Evolutionary conservation across 2,329 filamentous ascomycete species (phyloP).

Genomic region (Geosmithia morbida): DNA sequence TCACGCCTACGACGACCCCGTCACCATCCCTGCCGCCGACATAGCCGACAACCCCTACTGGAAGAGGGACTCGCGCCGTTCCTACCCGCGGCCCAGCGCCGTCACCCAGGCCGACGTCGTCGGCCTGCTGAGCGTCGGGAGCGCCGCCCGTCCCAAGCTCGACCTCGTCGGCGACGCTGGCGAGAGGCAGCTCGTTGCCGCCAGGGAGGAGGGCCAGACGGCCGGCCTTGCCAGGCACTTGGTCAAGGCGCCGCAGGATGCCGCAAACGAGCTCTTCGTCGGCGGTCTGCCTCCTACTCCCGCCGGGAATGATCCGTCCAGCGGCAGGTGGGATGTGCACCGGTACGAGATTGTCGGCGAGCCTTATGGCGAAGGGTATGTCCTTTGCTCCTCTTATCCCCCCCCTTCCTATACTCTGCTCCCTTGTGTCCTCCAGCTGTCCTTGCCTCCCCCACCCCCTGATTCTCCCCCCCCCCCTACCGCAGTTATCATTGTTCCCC

Average conservation of each 20-base stretch:
- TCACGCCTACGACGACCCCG: slow-evolving; percentile 22
- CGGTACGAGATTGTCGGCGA: slow-evolving; percentile 52
- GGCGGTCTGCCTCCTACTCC: slow-evolving; percentile 80
- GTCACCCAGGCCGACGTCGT: slow-evolving; percentile 78
- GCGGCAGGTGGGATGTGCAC: slow-evolving; percentile 48
- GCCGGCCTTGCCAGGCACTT: slow-evolving; percentile 57
- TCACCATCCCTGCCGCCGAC: slow-evolving; percentile 42
- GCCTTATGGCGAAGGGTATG: slow-evolving; percentile 57
- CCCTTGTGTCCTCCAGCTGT: no score
- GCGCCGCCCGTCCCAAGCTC: slow-evolving; percentile 64
- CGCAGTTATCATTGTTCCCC: no score
- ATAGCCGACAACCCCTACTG: slow-evolving; percentile 41
- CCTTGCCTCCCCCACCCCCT: no score
- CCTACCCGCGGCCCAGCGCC: slow-evolving; percentile 67
- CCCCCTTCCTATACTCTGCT: no score
- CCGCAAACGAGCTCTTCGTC: slow-evolving; percentile 51
- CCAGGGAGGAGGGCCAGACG: slow-evolving; percentile 58
- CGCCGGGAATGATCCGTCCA: slow-evolving; percentile 45
- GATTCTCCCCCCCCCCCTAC: no score
- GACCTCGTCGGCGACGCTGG: slow-evolving; percentile 57
- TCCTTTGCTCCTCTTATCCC: slow-evolving; percentile 12
- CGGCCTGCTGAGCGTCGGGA: slow-evolving; percentile 72
- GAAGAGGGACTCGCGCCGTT: slow-evolving; percentile 79
- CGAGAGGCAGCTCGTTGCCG: slow-evolving; percentile 54
- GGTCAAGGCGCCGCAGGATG: slow-evolving; percentile 37